Evolutionary conservation across 768 basidiomycete species (phyloP).

Genomic region (Mycena galopus): DNA sequence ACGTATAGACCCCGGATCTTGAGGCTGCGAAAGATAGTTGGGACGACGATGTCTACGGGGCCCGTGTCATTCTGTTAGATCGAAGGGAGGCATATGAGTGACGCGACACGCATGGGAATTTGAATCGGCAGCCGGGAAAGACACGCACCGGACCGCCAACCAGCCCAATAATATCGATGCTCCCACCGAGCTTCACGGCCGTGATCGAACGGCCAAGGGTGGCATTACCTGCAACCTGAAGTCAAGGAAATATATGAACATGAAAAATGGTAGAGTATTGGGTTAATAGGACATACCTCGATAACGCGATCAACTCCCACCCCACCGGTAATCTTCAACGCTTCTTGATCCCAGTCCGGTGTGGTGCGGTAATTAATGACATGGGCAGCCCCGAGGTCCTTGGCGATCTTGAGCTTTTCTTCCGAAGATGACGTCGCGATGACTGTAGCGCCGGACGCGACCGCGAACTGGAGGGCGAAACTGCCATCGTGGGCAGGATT

Average conservation of each 20-base stretch:
- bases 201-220: slow-evolving; percentile 50
- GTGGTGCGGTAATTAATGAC: slow-evolving; percentile 65
- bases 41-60: slow-evolving; percentile 44
- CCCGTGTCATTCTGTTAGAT: slow-evolving; percentile 32
- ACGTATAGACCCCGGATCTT: slow-evolving; percentile 58
- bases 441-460: slow-evolving; percentile 62
- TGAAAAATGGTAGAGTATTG: too few species aligned
- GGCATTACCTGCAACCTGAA: slow-evolving; percentile 57
- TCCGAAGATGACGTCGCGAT: slow-evolving; percentile 67
- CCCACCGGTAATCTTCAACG: slow-evolving; percentile 47
- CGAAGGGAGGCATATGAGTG: not conserved
- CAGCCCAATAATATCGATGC: slow-evolving; percentile 52
- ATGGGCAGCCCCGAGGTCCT: slow-evolving; percentile 56
- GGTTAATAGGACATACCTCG: slow-evolving; percentile 28
- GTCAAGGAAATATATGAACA: not conserved
- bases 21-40: slow-evolving; percentile 47
- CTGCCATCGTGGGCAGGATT: slow-evolving; percentile 41
- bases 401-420: slow-evolving; percentile 57
- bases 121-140: too few species aligned
- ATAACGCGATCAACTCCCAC: slow-evolving; percentile 40
- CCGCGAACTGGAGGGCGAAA: slow-evolving; percentile 63
- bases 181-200: slow-evolving; percentile 45
- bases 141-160: slow-evolving; percentile 44
- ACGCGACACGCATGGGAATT: not conserved
- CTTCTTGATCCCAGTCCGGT: slow-evolving; percentile 64